Conservation (phyloP, 768 basidiomycete species). For the Termitomyces sp. region DNA sequence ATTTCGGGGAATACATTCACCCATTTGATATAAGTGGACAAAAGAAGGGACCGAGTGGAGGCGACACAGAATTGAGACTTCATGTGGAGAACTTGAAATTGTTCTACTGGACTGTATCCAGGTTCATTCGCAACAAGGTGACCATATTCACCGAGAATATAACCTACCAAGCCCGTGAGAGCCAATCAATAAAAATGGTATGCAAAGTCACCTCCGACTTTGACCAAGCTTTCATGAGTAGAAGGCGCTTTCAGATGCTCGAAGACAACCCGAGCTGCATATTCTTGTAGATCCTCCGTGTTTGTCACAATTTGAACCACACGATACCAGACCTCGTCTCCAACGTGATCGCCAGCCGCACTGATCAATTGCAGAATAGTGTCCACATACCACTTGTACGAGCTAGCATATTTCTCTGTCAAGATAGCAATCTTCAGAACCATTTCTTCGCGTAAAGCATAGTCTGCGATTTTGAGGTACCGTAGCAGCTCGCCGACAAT, state of each 20-base stretch:
- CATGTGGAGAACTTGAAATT: conserved; percentile 87
- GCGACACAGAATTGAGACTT: conserved; percentile 95
- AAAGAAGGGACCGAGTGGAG: conserved; percentile 83
- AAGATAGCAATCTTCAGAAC: conserved; percentile 97
- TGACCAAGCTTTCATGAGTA: conserved; percentile 90
- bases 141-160: conserved; percentile 97
- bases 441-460: conserved; percentile 96
- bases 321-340: conserved; percentile 99
- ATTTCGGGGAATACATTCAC: conserved; percentile 99
- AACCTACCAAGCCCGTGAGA: conserved; percentile 46
- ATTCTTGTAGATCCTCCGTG: conserved; percentile 95
- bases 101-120: conserved; percentile 91
- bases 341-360: conserved; percentile 96
- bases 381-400: conserved; percentile 99
- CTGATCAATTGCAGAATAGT: conserved; percentile 95
- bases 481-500: conserved; percentile 94
- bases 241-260: conserved; percentile 83
- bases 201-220: conserved; percentile 75
- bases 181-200: not conserved
- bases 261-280: conserved; percentile 90
- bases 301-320: conserved; percentile 98
- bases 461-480: conserved; percentile 95
- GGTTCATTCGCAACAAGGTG: conserved; percentile 95
- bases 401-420: conserved; percentile 97
- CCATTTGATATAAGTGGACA: conserved; percentile 99